Evolutionary conservation across 345 rosid genomes (phyloP).

Genomic region (Gossypioides kirkii): DNA sequence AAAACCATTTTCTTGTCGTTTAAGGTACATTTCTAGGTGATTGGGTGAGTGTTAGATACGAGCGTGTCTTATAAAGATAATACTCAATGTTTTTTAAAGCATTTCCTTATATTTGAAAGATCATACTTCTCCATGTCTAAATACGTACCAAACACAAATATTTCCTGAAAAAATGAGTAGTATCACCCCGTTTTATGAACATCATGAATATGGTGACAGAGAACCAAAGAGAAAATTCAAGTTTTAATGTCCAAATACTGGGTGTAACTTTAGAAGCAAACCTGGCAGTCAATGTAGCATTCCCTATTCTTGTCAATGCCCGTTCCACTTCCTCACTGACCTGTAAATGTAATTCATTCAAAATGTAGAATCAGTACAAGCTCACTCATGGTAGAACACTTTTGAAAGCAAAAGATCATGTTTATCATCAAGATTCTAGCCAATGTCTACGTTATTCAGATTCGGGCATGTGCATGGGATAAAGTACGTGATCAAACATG

Average conservation of each 20-base stretch:
- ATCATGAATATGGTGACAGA: not conserved
- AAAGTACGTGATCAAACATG: not conserved
- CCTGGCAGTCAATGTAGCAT: constrained; percentile 51
- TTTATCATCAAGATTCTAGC: not conserved
- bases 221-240: not conserved
- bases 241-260: not conserved
- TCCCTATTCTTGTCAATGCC: constrained; percentile 67
- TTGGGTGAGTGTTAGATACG: too few species aligned
- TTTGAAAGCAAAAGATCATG: not conserved
- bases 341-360: constrained; percentile 43
- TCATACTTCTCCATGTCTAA: not conserved
- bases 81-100: too few species aligned
- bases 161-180: not conserved
- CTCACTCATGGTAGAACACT: not conserved
- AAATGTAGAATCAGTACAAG: constrained; percentile 9
- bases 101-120: too few species aligned
- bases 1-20: not conserved
- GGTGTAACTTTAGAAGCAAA: constrained; percentile 18
- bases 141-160: not conserved
- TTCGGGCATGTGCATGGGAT: too few species aligned
- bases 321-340: constrained; percentile 96
- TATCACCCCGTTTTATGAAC: too few species aligned
- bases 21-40: not conserved
- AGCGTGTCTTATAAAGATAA: too few species aligned
- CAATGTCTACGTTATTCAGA: not conserved